These are phyloP conservation scores for Populus deltoides DNA, from an alignment of 345 rosid genomes.

Conservation along the genomic window DNA sequence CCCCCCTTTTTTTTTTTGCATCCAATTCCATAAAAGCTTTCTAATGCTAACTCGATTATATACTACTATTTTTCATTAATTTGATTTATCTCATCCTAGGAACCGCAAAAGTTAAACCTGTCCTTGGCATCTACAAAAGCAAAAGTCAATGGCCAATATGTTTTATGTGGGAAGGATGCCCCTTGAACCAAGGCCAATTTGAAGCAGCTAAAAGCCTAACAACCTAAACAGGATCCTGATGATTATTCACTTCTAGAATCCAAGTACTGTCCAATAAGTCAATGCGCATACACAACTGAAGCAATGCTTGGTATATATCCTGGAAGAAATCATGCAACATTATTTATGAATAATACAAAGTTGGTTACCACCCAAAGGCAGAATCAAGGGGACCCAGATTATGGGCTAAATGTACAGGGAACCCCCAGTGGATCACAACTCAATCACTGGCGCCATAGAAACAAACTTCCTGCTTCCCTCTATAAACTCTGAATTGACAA, in stretches of 20 bases:
- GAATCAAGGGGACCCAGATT: slow-evolving; percentile 38
- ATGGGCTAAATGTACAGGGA: slow-evolving; percentile 49
- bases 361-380: slow-evolving; percentile 36
- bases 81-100: neutral
- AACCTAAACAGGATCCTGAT: neutral
- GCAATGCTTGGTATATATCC: slow-evolving; percentile 22
- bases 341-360: slow-evolving; percentile 43
- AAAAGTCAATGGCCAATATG: neutral
- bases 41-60: neutral
- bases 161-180: neutral
- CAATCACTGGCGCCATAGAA: slow-evolving; percentile 4
- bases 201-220: neutral
- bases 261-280: neutral
- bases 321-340: slow-evolving; percentile 45
- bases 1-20: too few relatives aligned
- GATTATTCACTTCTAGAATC: neutral
- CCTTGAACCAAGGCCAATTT: neutral
- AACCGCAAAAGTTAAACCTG: neutral
- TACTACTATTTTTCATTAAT: neutral
- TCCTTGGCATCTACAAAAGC: neutral
- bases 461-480: slow-evolving; percentile 4
- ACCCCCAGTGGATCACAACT: slow-evolving; percentile 27
- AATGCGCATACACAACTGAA: neutral
- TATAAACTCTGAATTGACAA: slow-evolving; percentile 15
- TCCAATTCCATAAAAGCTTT: neutral